Conservation (phyloP, 2,329 filamentous ascomycete genomes). For the Colletotrichum eleusines region DNA sequence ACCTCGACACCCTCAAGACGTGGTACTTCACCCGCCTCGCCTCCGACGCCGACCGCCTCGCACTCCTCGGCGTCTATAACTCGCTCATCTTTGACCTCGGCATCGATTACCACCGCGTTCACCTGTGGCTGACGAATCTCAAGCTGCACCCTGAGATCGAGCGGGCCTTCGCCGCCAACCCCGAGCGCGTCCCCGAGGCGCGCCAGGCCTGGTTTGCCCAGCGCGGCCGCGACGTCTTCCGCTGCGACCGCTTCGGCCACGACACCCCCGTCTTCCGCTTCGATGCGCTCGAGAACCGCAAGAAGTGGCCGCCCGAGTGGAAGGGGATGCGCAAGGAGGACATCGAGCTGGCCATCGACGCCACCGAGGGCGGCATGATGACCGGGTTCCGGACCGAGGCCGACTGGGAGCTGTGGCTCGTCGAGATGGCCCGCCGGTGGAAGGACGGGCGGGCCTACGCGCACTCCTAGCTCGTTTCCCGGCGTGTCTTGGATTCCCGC, state of each 20-base stretch:
- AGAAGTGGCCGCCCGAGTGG: conserved; percentile 1
- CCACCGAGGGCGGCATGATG: neutral
- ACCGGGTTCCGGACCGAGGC: neutral
- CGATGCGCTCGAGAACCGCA: neutral
- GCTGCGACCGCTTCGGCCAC: neutral
- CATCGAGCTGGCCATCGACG: conserved; percentile 8
- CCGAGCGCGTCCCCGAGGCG: neutral
- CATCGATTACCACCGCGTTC: neutral
- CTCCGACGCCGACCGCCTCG: neutral
- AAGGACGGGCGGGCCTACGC: neutral
- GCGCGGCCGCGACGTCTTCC: neutral
- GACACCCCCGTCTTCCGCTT: conserved; percentile 12
- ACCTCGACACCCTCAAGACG: conserved; percentile 2
- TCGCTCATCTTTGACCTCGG: conserved; percentile 2
- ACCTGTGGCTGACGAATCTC: neutral
- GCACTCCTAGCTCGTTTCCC: neutral
- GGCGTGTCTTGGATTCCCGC: too few relatives aligned
- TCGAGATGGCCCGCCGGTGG: neutral
- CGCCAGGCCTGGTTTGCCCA: neutral
- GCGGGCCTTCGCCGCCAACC: neutral
- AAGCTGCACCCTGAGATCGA: neutral
- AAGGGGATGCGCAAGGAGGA: neutral
- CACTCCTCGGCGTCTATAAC: conserved; percentile 24
- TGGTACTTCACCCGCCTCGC: conserved; percentile 7
- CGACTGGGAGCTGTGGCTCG: neutral